phyloP scores from a whole-genome alignment of 2,329 filamentous ascomycete species.

The Calonectria pseudoturangicola region DNA sequence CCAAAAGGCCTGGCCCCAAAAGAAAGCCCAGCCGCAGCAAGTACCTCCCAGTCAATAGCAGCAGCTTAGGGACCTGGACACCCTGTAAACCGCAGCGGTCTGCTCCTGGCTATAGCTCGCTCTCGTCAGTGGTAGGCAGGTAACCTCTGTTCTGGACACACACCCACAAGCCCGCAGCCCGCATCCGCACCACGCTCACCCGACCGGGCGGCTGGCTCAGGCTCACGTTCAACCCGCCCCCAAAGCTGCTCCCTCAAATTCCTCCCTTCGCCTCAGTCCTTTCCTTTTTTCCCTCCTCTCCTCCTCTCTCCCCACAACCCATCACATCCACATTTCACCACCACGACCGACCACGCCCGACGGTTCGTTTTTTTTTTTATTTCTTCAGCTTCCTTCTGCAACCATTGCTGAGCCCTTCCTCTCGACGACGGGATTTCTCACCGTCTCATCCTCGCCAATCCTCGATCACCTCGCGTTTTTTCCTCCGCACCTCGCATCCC shows the following conservation, averaged over 20 bases:
- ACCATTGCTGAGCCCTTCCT: constrained; percentile 35
- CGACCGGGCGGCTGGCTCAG: constrained; percentile 36
- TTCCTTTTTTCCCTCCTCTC: constrained; percentile 48
- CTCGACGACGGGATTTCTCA: constrained; percentile 26
- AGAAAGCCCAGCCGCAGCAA: constrained; percentile 29
- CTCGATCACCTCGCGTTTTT: constrained; percentile 34
- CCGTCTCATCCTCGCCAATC: constrained; percentile 24
- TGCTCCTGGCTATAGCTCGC: constrained; percentile 19
- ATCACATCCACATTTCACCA: constrained; percentile 42
- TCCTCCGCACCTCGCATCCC: constrained; percentile 31
- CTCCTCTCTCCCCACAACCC: constrained; percentile 45
- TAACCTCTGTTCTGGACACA: constrained; percentile 18
- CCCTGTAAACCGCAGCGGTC: constrained; percentile 23
- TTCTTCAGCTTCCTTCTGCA: constrained; percentile 13
- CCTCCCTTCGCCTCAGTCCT: constrained; percentile 45
- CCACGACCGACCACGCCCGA: constrained; percentile 33
- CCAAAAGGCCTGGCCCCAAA: constrained; percentile 28
- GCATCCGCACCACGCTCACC: constrained; percentile 34
- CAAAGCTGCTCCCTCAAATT: constrained; percentile 47
- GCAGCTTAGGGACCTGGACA: constrained; percentile 16
- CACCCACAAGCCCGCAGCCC: constrained; percentile 16
- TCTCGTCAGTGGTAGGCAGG: background rate
- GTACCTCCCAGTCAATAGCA: constrained; percentile 21
- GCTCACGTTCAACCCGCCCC: constrained; percentile 25
- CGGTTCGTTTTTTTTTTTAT: constrained; percentile 12